phyloP scores from a whole-genome alignment of 129 eudicot species.

The Erigeron canadensis region DNA sequence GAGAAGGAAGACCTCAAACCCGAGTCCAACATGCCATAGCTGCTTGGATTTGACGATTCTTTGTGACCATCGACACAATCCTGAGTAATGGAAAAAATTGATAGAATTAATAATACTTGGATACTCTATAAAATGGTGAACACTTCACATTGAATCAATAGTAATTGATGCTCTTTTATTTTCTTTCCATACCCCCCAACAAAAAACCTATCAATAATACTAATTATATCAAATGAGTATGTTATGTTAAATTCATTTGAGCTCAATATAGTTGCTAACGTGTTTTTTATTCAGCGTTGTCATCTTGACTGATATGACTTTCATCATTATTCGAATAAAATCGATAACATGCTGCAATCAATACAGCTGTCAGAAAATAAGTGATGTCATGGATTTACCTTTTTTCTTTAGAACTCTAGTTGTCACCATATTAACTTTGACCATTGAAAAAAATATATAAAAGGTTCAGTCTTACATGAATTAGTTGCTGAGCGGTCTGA shows the following conservation, averaged over 20 bases:
- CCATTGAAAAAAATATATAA: neutral
- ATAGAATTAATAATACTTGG: neutral
- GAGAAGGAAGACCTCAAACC: constrained; percentile 68
- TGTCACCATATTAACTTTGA: neutral
- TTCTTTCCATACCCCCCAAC: neutral
- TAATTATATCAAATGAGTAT: neutral
- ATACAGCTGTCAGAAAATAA: neutral
- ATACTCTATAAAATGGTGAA: neutral
- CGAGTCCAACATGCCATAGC: constrained; percentile 49
- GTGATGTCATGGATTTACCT: neutral
- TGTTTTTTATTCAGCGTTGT: neutral
- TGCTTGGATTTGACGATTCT: constrained; percentile 35
- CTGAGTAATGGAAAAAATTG: constrained; percentile 20
- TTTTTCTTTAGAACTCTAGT: neutral
- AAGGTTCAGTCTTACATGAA: constrained; percentile 41
- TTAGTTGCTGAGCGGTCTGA: constrained; percentile 60
- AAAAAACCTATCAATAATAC: neutral
- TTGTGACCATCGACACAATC: constrained; percentile 48
- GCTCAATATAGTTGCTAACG: neutral
- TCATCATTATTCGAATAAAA: neutral
- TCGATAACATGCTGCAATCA: neutral
- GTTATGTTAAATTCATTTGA: neutral
- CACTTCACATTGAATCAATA: neutral
- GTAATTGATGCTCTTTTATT: neutral
- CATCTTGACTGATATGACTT: neutral